Base-by-base conservation (phyloP, 768 basidiomycete genomes). In the Ramaria rubella region DNA sequence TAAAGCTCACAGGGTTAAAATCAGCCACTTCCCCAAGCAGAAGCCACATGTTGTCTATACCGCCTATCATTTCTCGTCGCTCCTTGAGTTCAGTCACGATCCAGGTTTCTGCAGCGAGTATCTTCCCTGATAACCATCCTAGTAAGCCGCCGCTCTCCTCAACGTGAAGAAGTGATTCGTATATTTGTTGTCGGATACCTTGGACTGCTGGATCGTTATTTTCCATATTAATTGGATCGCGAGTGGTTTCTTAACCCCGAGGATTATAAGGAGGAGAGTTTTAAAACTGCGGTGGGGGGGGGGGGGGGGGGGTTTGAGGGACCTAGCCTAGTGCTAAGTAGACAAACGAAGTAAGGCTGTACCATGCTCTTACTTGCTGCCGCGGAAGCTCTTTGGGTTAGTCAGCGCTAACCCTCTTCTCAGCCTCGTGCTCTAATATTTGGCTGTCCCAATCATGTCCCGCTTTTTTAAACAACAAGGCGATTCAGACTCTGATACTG, bases 401-500 rank as follows among this genome's bases (percentile, higher is more conserved):
- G n/a, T n/a, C n/a, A n/a, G n/a, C n/a, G n/a, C n/a, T n/a, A n/a
- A n/a, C n/a, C n/a, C n/a, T n/a, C n/a, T n/a, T n/a, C n/a, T n/a
- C n/a, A n/a, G n/a, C n/a, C n/a, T n/a, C n/a, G n/a, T n/a, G n/a
- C n/a, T n/a, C n/a, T n/a, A n/a, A n/a, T n/a, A n/a, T n/a, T n/a
- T n/a, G n/a, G n/a, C n/a, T n/a, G n/a, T n/a, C 40, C 8, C 5
- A 5, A 68, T 60, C 54, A 92, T 93, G 89, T 92, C 90, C 59
- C 83, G 90, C 66, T 93, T 94, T 75, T 92, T 93, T 76, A 84
- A 87, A 75, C 81, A 83, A 75, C 88, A 81, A 59, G 86, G 81
- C 69, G 88, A 91, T 69, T 88, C 87, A 50, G 90, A 91, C 65
- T 83, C 81, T 15, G 85, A 86, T 48, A 78, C 82, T 40, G 82